phyloP scores from a whole-genome alignment of 106 monocot genomes.

The Cymbidium sinense region DNA sequence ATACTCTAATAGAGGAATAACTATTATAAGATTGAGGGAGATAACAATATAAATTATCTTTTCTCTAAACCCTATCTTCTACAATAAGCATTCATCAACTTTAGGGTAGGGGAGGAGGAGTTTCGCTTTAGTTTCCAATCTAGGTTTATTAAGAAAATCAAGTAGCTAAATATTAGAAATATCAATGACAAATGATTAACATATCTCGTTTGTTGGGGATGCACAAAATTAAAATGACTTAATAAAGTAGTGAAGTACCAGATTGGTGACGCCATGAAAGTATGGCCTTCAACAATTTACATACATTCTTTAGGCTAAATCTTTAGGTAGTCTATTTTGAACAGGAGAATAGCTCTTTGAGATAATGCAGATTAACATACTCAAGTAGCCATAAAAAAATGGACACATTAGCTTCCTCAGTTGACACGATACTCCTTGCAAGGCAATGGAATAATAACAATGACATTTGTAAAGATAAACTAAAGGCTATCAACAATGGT shows the following conservation, averaged over 20 bases:
- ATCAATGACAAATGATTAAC: too few species aligned
- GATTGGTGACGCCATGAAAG: not conserved
- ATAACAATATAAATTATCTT: too few species aligned
- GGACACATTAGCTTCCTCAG: not conserved
- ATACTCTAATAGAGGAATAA: too few species aligned
- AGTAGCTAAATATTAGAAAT: too few species aligned
- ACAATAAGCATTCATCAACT: too few species aligned
- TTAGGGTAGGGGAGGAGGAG: too few species aligned
- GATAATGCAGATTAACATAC: not conserved
- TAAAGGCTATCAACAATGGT: not conserved
- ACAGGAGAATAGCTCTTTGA: not conserved
- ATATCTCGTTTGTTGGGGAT: not conserved
- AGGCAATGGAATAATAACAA: not conserved
- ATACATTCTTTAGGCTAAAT: not conserved
- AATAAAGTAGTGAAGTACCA: not conserved
- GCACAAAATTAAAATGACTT: not conserved
- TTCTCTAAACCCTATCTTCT: too few species aligned
- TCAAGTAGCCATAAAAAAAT: not conserved
- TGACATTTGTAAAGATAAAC: not conserved
- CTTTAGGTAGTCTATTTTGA: not conserved
- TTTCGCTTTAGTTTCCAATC: too few species aligned
- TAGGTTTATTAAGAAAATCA: too few species aligned
- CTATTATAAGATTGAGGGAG: too few species aligned
- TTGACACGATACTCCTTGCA: not conserved
- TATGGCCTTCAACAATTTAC: not conserved